A percentile compares a stretch with the other conserved stretches of the same genome.
phyloP scores from a whole-genome alignment of 495 filamentous ascomycete species.

The Extremus antarcticus region DNA sequence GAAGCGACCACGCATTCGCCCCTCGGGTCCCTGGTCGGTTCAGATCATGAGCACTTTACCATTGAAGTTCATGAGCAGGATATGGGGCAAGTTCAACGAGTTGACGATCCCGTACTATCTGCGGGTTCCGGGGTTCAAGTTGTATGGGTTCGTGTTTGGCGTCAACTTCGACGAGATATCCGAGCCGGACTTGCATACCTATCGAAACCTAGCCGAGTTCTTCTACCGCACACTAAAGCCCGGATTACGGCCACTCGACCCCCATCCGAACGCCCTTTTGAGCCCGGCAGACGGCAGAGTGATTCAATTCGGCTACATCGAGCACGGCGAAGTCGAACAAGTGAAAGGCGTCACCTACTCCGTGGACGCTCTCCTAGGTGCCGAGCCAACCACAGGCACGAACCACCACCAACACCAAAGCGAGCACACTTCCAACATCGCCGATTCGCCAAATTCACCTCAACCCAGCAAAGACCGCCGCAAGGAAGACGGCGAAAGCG shows the following conservation, averaged over 20 bases:
- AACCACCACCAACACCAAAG: not conserved
- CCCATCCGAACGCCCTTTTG: constrained; percentile 63
- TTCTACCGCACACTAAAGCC: constrained; percentile 94
- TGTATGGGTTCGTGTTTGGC: constrained; percentile 87
- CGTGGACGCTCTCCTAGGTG: constrained; percentile 80
- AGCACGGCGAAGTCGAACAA: constrained; percentile 91
- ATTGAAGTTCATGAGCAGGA: constrained; percentile 79
- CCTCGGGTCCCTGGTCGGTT: constrained; percentile 88
- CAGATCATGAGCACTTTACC: constrained; percentile 94
- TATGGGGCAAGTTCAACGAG: constrained; percentile 96
- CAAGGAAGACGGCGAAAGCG: constrained; percentile 43
- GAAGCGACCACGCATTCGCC: constrained; percentile 45
- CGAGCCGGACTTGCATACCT: constrained; percentile 76
- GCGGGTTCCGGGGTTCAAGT: constrained; percentile 84
- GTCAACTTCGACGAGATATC: constrained; percentile 83
- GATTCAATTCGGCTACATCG: constrained; percentile 84
- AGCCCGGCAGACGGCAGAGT: constrained; percentile 84
- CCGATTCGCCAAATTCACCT: constrained; percentile 19
- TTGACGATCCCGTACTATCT: constrained; percentile 81
- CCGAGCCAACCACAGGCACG: constrained; percentile 28
- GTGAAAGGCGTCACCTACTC: constrained; percentile 98
- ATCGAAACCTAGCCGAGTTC: constrained; percentile 89
- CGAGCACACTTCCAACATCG: constrained; percentile 15
- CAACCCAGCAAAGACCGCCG: constrained; percentile 20
- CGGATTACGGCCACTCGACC: constrained; percentile 76